Percentiles rank a stretch among this genome's conserved stretches.
Conservation (phyloP, 805 yeast species). For the Schwanniomyces occidentalis region DNA sequence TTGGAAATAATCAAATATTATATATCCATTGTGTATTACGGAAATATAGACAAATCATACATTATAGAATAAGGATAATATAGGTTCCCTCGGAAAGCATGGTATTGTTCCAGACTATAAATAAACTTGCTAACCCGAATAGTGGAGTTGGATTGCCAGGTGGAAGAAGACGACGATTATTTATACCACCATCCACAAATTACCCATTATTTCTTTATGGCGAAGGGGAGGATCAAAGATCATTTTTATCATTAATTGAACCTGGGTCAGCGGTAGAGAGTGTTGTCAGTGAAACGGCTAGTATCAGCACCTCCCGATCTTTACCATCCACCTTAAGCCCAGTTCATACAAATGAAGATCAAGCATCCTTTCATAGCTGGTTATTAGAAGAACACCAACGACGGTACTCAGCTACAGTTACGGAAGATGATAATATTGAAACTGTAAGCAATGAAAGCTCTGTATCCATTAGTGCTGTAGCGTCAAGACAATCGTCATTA, state of each 20-base stretch:
- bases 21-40: too few relatives aligned
- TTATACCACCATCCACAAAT: slow-evolving; percentile 46
- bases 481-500: slow-evolving; percentile 3
- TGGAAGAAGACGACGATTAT: slow-evolving; percentile 40
- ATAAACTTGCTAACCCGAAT: slow-evolving; percentile 42
- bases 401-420: slow-evolving; percentile 23
- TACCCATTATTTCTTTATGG: slow-evolving; percentile 44
- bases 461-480: slow-evolving; percentile 1
- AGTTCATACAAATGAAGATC: slow-evolving; percentile 35
- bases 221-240: slow-evolving; percentile 44
- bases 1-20: too few relatives aligned
- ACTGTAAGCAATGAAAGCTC: slow-evolving; percentile 1
- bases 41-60: too few relatives aligned
- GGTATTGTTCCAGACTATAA: slow-evolving; percentile 43
- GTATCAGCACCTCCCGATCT: slow-evolving; percentile 41
- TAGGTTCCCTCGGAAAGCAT: slow-evolving; percentile 17
- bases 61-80: too few relatives aligned
- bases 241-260: slow-evolving; percentile 42
- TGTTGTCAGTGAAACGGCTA: slow-evolving; percentile 39
- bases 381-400: slow-evolving; percentile 43
- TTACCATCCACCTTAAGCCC: slow-evolving; percentile 42
- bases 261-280: slow-evolving; percentile 31
- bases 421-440: slow-evolving; percentile 7
- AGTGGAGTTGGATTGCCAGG: slow-evolving; percentile 30
- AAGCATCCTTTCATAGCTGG: slow-evolving; percentile 45